A percentile compares a stretch with the other conserved stretches of the same genome.
Conservation (phyloP, 495 filamentous ascomycete genomes). For the Aspergillus heteromorphus region DNA sequence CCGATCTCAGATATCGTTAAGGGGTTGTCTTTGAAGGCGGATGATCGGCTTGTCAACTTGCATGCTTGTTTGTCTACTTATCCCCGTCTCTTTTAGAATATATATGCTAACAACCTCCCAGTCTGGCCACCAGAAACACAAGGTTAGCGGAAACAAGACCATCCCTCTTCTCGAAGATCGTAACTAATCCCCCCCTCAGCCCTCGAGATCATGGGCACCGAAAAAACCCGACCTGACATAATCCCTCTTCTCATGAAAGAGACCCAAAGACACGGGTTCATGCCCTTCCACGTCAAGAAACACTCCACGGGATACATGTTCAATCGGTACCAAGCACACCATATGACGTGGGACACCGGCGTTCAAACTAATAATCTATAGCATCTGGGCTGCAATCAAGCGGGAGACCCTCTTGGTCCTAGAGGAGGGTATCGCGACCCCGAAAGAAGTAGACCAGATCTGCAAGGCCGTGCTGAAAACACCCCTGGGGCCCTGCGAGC, state of each 20-base stretch:
- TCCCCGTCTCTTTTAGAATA: background rate
- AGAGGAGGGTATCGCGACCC: conserved; percentile 28
- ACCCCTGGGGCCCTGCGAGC: conserved; percentile 32
- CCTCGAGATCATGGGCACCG: conserved; percentile 37
- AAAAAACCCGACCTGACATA: conserved; percentile 21
- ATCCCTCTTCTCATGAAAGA: conserved; percentile 22
- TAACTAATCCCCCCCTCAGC: conserved; percentile 13
- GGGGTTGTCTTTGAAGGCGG: conserved; percentile 21
- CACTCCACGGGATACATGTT: conserved; percentile 35
- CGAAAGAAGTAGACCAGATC: conserved; percentile 33
- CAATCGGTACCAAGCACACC: conserved; percentile 23
- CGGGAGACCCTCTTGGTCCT: conserved; percentile 30
- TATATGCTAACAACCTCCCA: conserved; percentile 1
- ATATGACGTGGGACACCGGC: background rate
- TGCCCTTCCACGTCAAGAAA: conserved; percentile 31
- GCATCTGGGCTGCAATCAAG: conserved; percentile 41
- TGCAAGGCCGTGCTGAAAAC: conserved; percentile 35
- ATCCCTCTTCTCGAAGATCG: background rate
- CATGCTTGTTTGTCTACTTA: conserved; percentile 30
- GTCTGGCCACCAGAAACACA: conserved; percentile 39
- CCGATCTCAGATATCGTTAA: conserved; percentile 29
- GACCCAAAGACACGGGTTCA: conserved; percentile 30
- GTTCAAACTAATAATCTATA: conserved; percentile 3
- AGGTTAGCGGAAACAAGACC: conserved; percentile 11
- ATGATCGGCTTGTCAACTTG: conserved; percentile 22